These are phyloP conservation scores for Gyrodon lividus DNA, from an alignment of 768 basidiomycete species.

Conservation along the genomic window DNA sequence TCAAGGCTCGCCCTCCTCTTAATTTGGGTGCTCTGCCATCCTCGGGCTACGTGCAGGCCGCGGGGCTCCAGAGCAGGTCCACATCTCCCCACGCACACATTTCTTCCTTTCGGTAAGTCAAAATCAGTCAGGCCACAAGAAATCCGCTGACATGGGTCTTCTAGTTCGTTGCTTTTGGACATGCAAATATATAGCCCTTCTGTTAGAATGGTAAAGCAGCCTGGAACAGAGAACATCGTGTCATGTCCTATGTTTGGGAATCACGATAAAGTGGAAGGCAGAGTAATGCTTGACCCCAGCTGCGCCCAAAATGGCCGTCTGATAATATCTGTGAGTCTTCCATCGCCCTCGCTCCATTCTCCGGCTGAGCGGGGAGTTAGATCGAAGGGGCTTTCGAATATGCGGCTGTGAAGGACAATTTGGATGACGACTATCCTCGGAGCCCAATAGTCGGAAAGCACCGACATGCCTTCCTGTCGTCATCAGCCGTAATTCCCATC, in stretches of 20 bases:
- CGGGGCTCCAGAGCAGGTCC: slow-evolving; percentile 18
- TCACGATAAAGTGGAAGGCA: slow-evolving; percentile 59
- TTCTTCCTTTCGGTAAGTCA: slow-evolving; percentile 49
- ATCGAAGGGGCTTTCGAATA: slow-evolving; percentile 64
- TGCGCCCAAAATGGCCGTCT: slow-evolving; percentile 56
- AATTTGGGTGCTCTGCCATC: slow-evolving; percentile 16
- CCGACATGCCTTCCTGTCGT: slow-evolving; percentile 51
- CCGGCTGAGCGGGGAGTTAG: slow-evolving; percentile 33
- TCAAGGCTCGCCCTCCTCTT: slow-evolving; percentile 19
- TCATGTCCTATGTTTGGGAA: slow-evolving; percentile 56
- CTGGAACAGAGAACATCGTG: slow-evolving; percentile 23
- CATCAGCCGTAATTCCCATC: slow-evolving; percentile 45
- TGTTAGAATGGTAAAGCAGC: slow-evolving; percentile 44
- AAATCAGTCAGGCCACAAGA: neutral
- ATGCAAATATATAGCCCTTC: slow-evolving; percentile 62
- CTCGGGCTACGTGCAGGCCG: slow-evolving; percentile 36
- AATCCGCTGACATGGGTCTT: slow-evolving; percentile 4
- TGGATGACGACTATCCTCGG: slow-evolving; percentile 19
- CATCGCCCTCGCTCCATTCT: neutral
- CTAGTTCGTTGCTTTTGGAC: slow-evolving; percentile 55
- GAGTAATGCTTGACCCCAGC: slow-evolving; percentile 53
- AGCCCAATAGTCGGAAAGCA: slow-evolving; percentile 21
- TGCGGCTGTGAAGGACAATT: slow-evolving; percentile 24
- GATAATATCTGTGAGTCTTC: slow-evolving; percentile 47
- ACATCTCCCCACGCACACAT: slow-evolving; percentile 39